Conservation (phyloP, 352 stramenopile genomes). For the Poterioochromonas sp. region DNA sequence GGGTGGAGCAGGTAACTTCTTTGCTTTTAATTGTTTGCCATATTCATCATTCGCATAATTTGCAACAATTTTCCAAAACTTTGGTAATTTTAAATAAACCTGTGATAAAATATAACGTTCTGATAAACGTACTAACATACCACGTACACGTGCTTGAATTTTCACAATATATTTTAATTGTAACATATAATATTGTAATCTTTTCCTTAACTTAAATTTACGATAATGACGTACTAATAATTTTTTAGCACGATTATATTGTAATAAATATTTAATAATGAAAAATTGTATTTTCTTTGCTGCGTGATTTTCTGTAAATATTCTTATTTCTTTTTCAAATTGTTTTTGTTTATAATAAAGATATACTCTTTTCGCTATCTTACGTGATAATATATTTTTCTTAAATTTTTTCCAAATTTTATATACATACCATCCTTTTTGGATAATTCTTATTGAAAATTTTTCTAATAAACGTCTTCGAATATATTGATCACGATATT, state of each 20-base stretch:
- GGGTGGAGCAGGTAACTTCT: background rate
- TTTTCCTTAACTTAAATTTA: background rate
- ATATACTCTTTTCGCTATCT: background rate
- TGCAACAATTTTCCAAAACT: slow-evolving; percentile 2
- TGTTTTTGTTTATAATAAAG: background rate
- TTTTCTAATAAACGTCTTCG: background rate
- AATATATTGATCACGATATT: background rate
- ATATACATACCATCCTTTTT: background rate
- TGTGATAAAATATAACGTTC: slow-evolving; percentile 7
- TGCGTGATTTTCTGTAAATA: background rate
- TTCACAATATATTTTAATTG: background rate
- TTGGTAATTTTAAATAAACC: slow-evolving; percentile 11
- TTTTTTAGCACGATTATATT: background rate
- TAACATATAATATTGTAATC: background rate
- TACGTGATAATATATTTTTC: background rate
- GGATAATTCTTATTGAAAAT: background rate
- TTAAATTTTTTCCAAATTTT: slow-evolving; percentile 7
- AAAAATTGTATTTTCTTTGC: background rate
- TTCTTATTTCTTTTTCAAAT: background rate
- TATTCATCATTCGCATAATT: background rate
- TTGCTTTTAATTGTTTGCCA: background rate
- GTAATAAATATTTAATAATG: background rate
- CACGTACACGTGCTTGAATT: slow-evolving; percentile 1
- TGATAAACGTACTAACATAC: background rate
- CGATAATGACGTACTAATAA: background rate